Percentiles rank a stretch among this genome's conserved stretches.
Evolutionary conservation across 192 early-diverging fungal genomes (phyloP).

Genomic region (Entomortierella chlamydospora): DNA sequence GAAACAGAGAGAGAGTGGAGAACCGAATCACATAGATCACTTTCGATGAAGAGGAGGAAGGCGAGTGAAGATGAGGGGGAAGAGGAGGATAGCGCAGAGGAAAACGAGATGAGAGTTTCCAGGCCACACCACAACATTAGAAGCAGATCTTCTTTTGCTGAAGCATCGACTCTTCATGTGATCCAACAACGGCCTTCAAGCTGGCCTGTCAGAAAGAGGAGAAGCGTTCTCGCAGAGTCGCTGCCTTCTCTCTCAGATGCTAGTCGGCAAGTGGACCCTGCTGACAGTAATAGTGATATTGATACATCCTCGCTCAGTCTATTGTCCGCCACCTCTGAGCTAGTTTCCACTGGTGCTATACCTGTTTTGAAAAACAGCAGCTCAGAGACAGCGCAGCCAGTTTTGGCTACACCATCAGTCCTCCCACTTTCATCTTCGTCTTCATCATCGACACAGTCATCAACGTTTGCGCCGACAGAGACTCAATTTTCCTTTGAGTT

Average conservation of each 20-base stretch:
- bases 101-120: too few species aligned
- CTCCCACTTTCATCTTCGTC: neutral
- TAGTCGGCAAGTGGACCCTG: neutral
- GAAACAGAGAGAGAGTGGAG: neutral
- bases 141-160: neutral
- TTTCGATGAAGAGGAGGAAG: neutral
- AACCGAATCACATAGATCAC: neutral
- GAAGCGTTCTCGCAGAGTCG: conserved; percentile 17
- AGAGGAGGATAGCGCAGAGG: neutral
- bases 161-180: neutral
- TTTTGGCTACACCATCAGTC: neutral
- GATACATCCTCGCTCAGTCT: conserved; percentile 42
- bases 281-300: neutral
- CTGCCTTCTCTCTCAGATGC: neutral
- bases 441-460: neutral
- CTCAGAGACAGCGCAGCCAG: neutral
- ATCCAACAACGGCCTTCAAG: conserved; percentile 12
- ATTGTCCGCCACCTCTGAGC: conserved; percentile 27
- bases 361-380: neutral
- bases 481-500: neutral
- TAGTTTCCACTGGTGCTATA: conserved; percentile 27
- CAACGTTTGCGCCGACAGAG: neutral
- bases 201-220: conserved; percentile 22
- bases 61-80: neutral
- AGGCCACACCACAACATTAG: neutral